Evolutionary conservation across 345 rosid genomes (phyloP).

Genomic region (Lenwebbia sp.): DNA sequence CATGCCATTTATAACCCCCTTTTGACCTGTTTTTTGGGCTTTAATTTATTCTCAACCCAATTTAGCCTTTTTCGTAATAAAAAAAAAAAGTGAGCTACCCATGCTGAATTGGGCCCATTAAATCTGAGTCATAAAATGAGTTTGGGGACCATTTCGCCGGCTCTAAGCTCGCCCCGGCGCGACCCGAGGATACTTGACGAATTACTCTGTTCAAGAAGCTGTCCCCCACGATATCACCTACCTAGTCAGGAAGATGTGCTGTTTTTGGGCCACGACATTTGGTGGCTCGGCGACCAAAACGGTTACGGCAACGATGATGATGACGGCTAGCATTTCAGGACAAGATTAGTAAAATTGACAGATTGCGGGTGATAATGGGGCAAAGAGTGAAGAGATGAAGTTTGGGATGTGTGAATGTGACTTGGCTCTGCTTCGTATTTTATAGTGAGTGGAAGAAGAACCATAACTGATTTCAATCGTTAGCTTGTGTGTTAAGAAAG

Average conservation of each 20-base stretch:
- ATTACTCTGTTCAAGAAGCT: constrained; percentile 17
- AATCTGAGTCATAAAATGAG: too few species aligned
- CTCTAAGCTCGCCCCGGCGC: too few species aligned
- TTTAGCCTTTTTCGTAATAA: too few species aligned
- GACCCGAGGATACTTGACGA: too few species aligned
- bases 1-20: too few species aligned
- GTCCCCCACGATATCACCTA: background rate
- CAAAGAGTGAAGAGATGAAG: background rate
- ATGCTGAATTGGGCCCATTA: too few species aligned
- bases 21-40: too few species aligned
- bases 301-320: background rate
- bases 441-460: background rate
- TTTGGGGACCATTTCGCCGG: too few species aligned
- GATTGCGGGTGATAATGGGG: background rate
- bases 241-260: too few species aligned
- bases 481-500: background rate
- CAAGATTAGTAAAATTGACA: background rate
- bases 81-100: too few species aligned
- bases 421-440: background rate
- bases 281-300: background rate
- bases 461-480: background rate
- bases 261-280: background rate
- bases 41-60: too few species aligned
- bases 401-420: background rate
- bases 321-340: background rate